These are phyloP conservation scores for Aspergillus melleus DNA, from an alignment of 2,329 filamentous ascomycete species.

Conservation along the genomic window DNA sequence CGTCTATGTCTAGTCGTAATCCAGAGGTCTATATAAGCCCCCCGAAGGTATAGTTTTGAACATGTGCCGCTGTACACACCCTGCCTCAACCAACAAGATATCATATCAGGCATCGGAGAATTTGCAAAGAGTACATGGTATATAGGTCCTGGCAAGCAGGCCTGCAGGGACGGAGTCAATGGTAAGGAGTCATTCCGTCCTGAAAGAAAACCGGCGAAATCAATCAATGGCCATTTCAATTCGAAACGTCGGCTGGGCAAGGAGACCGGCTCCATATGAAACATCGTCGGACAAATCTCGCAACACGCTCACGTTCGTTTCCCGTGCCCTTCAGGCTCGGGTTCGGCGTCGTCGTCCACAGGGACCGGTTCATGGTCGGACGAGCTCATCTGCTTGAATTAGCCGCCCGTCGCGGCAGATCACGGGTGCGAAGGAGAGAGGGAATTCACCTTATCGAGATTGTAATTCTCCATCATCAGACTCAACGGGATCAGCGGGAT, in stretches of 20 bases:
- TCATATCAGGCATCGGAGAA: background rate
- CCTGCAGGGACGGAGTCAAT: too few species aligned
- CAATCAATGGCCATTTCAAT: background rate
- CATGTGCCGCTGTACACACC: background rate
- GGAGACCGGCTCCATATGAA: background rate
- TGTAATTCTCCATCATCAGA: conserved; percentile 59
- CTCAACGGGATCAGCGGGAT: conserved; percentile 59
- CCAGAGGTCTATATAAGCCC: background rate
- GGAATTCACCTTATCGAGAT: conserved; percentile 50
- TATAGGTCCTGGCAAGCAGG: background rate
- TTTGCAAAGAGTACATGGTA: background rate
- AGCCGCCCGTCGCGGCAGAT: conserved; percentile 8
- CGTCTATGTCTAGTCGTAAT: conserved; percentile 5
- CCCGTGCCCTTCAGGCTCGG: conserved; percentile 19
- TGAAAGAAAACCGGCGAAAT: too few species aligned
- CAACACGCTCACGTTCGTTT: conserved; percentile 27
- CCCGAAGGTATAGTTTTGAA: background rate
- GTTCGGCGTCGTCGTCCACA: conserved; percentile 14
- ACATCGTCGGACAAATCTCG: background rate
- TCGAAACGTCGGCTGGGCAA: background rate
- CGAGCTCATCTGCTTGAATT: conserved; percentile 29
- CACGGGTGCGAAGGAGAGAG: background rate
- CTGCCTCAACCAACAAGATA: background rate
- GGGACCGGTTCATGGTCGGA: conserved; percentile 13
- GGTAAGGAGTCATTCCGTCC: too few species aligned